A percentile compares a stretch with the other conserved stretches of the same genome.
These are phyloP conservation scores for Komagataella ulmi DNA, from an alignment of 805 yeast species.

Conservation along the genomic window DNA sequence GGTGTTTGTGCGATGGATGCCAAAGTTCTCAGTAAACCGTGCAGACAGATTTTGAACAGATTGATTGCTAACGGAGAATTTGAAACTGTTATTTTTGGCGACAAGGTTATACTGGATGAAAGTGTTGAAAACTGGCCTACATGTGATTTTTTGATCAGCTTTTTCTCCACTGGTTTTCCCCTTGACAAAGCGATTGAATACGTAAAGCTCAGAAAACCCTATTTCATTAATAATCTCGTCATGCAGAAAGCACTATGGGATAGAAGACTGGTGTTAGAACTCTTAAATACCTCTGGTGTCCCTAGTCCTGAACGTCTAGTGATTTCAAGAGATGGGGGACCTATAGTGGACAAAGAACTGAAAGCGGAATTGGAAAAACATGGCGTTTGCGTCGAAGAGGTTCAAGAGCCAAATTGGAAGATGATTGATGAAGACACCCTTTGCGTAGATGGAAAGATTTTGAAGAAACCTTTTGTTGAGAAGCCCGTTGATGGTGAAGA, in stretches of 20 bases:
- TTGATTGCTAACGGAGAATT: conserved; percentile 89
- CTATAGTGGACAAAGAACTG: conserved; percentile 62
- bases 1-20: conserved; percentile 99
- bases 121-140: conserved; percentile 96
- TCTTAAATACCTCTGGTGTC: conserved; percentile 71
- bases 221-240: conserved; percentile 71
- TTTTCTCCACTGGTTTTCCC: conserved; percentile 95
- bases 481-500: conserved; percentile 99
- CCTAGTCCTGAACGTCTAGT: conserved; percentile 84
- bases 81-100: conserved; percentile 94
- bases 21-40: conserved; percentile 91
- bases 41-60: conserved; percentile 78
- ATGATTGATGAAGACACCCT: conserved; percentile 85
- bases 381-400: conserved; percentile 38
- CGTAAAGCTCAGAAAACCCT: conserved; percentile 83
- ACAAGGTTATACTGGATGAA: conserved; percentile 91
- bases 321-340: conserved; percentile 95
- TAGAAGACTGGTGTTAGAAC: conserved; percentile 71
- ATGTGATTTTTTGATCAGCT: conserved; percentile 87
- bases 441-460: conserved; percentile 54
- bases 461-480: conserved; percentile 90
- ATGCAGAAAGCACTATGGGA: conserved; percentile 98
- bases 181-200: conserved; percentile 89
- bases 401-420: conserved; percentile 65
- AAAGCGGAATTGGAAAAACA: conserved; percentile 41